These are phyloP conservation scores for Coleophoma crateriformis DNA, from an alignment of 2,329 filamentous ascomycete genomes.

Conservation along the genomic window DNA sequence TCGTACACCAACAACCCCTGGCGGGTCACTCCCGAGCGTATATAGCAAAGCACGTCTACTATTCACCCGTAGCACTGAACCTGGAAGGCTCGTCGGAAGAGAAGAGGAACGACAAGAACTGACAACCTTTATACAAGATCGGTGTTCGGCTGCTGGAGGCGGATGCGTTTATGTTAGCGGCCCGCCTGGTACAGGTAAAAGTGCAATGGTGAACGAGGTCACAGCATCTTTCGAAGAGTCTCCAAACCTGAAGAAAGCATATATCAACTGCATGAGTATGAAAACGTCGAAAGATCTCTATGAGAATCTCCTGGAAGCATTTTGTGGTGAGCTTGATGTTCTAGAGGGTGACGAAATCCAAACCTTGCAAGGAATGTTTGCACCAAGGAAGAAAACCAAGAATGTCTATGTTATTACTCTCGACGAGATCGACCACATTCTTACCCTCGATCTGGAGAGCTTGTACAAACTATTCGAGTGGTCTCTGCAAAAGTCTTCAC, in stretches of 20 bases:
- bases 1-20: conserved; percentile 66
- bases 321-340: conserved; percentile 53
- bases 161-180: conserved; percentile 94
- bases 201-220: conserved; percentile 82
- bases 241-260: conserved; percentile 58
- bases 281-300: conserved; percentile 85
- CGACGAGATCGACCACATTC: conserved; percentile 91
- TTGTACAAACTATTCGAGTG: conserved; percentile 95
- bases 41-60: conserved; percentile 85
- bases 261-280: conserved; percentile 96
- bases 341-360: conserved; percentile 63
- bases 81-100: conserved; percentile 25
- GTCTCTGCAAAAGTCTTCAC: conserved; percentile 78
- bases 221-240: conserved; percentile 51
- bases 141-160: conserved; percentile 52
- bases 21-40: conserved; percentile 60
- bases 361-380: conserved; percentile 65
- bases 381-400: conserved; percentile 49
- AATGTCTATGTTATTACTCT: conserved; percentile 76
- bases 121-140: conserved; percentile 60
- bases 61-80: conserved; percentile 59
- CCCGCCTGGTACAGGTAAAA: conserved; percentile 94
- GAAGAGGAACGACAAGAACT: conserved; percentile 57
- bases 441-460: conserved; percentile 82
- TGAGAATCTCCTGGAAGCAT: conserved; percentile 65